Base-by-base conservation (phyloP, 23 red algal species). In the Gracilaria caudata region DNA sequence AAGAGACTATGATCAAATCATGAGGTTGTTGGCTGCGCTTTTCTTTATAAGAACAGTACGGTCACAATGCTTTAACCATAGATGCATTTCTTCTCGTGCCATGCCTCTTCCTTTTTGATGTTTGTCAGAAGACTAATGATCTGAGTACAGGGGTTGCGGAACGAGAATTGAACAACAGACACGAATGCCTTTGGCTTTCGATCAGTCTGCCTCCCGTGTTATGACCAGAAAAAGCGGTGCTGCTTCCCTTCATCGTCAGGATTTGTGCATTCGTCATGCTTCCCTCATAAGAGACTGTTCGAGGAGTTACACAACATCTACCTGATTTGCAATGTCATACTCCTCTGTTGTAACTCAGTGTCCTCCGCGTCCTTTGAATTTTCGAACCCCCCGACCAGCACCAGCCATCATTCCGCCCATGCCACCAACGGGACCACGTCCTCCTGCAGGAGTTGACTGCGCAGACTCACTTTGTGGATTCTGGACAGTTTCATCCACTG, bases 401-500 rank as follows among this genome's bases (percentile, higher is more conserved):
- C 79, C 81, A 65, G 78, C 80, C 90, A 93, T 93, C 90, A 93
- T 93, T 28, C 90, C 90, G 26, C 58, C 58, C 88, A 92, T 92
- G 19, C 90, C 90, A 10, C 90, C 80, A 65, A 75, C 73, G 23
- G 46, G 54, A 56, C 37, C 57, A 53, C 51, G 70, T 36, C 79
- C 79, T 24, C 68, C 73, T 10, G 32, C 38, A 20, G 68, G 68
- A 73, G 68, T n/a, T 39, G 80, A 30, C 25, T 64, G 78, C 14
- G 51, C 49, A 14, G 29, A 34, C 16, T 77, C 74, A 68, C 72
- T 87, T 37, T 90, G 83, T 33, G 93, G 93, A 78, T 95, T 95
- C 51, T 95, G 91, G 28, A 98, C 85, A 7, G 96, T 98, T 57
- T 98, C 96, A 77, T 98, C 96, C 17, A 98, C 87, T 30, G 86